Evolutionary conservation across 345 rosid species (phyloP), one percentile per base, ranked within the genome.

Genomic region (Dovyalis caffra): DNA sequence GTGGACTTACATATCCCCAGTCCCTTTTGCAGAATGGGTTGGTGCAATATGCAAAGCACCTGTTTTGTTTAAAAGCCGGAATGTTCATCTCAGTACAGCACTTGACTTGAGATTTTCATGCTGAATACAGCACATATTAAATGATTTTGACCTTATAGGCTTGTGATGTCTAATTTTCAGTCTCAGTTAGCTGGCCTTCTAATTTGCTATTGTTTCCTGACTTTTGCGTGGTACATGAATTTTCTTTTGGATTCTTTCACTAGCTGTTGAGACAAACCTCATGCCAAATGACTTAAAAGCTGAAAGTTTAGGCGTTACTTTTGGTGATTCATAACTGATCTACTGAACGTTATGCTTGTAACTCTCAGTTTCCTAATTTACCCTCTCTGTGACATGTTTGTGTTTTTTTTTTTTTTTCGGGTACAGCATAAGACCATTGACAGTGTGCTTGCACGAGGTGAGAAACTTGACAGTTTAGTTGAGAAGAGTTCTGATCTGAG

Each of bases 401-500:
- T 61, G 37, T 64, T 49, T 64, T 28, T 10, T 67, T 35, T 68
- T 73, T 85, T n/a, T n/a, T n/a, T n/a, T n/a, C n/a, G n/a, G 57
- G 66, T 71, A 32, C 87, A 95, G 99, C 99, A 95, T 84, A 92
- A 96, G 87, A 95, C 99, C 69, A 95, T 95, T 58, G 99, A 96
- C 77, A 93, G 97, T 26, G 99, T 95, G 67, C 94, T 95, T 71
- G 97, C 93, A 33, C 94, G 99, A 57, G 99, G 99, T 53, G 98
- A 89, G 91, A 93, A 84, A 86, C 88, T 96, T 76, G 99, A 93
- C 87, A 90, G 97, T 80, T 85, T 96, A 79, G 98, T 95, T 49
- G 98, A 93, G 80, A 95, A 95, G 90, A 95, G 99, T 83, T 95
- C 98, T 49, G 98, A 95, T 86, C 83, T 95, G 77, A 95, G 99